Evolutionary conservation across 2,329 filamentous ascomycete genomes (phyloP), one percentile per base, ranked within the genome.

Genomic region (Falciphora oryzae): DNA sequence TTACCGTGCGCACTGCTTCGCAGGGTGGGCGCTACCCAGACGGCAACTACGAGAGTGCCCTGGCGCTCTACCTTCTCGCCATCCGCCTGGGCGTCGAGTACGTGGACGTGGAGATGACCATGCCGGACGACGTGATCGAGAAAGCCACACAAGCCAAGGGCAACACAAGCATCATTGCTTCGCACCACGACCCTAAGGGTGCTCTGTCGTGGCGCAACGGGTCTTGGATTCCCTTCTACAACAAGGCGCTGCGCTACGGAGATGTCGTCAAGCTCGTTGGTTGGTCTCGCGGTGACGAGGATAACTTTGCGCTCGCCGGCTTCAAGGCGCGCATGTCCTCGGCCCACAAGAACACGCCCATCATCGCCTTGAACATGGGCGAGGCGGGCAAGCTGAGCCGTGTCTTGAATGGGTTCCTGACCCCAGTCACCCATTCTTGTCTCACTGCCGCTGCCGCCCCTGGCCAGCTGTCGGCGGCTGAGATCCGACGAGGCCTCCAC

Each of bases 361-460:
- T 99, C 64, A 97, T 99, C 70, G 92, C 91, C 1, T 90, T 99
- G 74, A 99, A 99, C 77, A 98, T 99, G 94, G 93, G 94, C 35
- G 81, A 86, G 61, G 81, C 85, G 31, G 95, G 95, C 61, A 95
- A 97, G 78, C 83, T 97, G 57, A 97, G 92, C 72, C 89, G 95
- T 44, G 89, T 99, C 59, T 80, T 96, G 65, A 99, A 99, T 76
- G 83, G 85, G 35, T 98, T 98, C 80, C 87, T 99, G 80, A 98
- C 95, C 0, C 95, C 95, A 0, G 95, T 99, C 18, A 93, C 92
- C 3, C 95, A 98, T 74, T 91, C 92, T 1, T 85, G 84, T 16
- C 82, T 98, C n/a, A 93, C 94, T 0, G 92, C 93, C 78, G 95
- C 95, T 73, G 94, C 95, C 56, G 95, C 95, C 0, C 94, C 95